A percentile compares a stretch with the other conserved stretches of the same genome.
These are phyloP conservation scores for Myriosclerotinia curreyana DNA, from an alignment of 2,329 filamentous ascomycete genomes.

Conservation along the genomic window DNA sequence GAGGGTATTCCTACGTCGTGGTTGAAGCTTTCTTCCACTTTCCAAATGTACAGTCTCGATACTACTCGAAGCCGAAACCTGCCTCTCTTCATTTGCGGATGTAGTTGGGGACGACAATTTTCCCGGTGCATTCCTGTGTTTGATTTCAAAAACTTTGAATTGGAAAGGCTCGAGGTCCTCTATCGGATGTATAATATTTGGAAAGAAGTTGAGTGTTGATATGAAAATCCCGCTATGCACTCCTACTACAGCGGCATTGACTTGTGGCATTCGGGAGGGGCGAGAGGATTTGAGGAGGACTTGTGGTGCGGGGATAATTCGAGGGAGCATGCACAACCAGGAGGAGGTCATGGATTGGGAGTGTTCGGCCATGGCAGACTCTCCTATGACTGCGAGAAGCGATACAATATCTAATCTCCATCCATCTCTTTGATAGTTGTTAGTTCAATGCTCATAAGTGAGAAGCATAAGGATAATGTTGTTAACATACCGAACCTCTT, in stretches of 20 bases:
- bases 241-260: conserved; percentile 54
- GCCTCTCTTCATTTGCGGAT: conserved; percentile 3
- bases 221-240: conserved; percentile 55
- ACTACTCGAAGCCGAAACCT: conserved; percentile 14
- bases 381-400: conserved; percentile 60
- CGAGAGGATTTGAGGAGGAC: conserved; percentile 56
- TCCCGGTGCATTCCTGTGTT: conserved; percentile 39
- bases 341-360: conserved; percentile 58
- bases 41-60: conserved; percentile 12
- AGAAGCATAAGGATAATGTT: neutral
- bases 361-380: conserved; percentile 56
- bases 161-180: conserved; percentile 48
- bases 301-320: conserved; percentile 61
- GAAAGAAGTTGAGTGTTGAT: conserved; percentile 58
- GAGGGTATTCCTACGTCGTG: conserved; percentile 24
- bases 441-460: neutral
- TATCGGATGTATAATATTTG: conserved; percentile 57
- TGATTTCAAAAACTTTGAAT: conserved; percentile 50
- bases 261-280: conserved; percentile 54
- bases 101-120: neutral
- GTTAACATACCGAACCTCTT: conserved; percentile 17
- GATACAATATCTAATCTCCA: conserved; percentile 62
- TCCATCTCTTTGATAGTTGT: conserved; percentile 31
- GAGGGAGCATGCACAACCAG: conserved; percentile 55
- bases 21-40: conserved; percentile 19